Evolutionary conservation across 306 rosid species (phyloP).

Genomic region (Trifolium pratense): DNA sequence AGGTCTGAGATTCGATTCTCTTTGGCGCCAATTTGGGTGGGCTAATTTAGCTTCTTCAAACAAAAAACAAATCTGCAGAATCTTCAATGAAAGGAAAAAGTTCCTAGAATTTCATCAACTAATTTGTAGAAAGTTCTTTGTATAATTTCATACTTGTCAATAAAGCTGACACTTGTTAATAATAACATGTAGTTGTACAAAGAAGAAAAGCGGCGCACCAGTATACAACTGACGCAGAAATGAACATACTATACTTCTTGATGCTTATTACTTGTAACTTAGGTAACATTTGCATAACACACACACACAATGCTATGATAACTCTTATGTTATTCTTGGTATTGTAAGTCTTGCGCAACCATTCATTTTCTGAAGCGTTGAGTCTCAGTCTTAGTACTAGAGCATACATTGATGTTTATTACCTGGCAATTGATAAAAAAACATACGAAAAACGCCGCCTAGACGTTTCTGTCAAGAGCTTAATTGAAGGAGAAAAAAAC

Average conservation of each 20-base stretch:
- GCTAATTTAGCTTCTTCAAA: too few relatives aligned
- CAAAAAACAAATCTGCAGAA: conserved; percentile 13
- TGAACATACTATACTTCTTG: conserved; percentile 10
- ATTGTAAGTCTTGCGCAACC: too few relatives aligned
- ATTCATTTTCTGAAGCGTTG: background rate
- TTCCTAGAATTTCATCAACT: conserved; percentile 36
- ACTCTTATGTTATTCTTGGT: background rate
- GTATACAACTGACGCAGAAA: conserved; percentile 74
- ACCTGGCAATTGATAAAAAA: too few relatives aligned
- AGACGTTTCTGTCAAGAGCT: too few relatives aligned
- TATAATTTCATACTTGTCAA: conserved; percentile 70
- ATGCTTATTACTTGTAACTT: background rate
- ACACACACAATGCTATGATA: background rate
- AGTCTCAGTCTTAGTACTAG: too few relatives aligned
- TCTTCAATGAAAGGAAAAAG: conserved; percentile 21
- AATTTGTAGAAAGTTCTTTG: conserved; percentile 17
- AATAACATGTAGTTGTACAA: conserved; percentile 81
- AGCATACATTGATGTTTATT: too few relatives aligned
- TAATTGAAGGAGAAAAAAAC: too few relatives aligned
- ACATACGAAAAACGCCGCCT: too few relatives aligned
- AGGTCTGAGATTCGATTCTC: too few relatives aligned
- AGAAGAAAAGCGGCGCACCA: conserved; percentile 75
- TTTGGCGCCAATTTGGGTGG: too few relatives aligned
- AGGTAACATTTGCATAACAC: background rate
- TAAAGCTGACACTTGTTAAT: conserved; percentile 76